Percentiles rank a stretch among this genome's conserved stretches.
Evolutionary conservation across 73 alveolate species (phyloP).

Genomic region (Uronychia binucleata): DNA sequence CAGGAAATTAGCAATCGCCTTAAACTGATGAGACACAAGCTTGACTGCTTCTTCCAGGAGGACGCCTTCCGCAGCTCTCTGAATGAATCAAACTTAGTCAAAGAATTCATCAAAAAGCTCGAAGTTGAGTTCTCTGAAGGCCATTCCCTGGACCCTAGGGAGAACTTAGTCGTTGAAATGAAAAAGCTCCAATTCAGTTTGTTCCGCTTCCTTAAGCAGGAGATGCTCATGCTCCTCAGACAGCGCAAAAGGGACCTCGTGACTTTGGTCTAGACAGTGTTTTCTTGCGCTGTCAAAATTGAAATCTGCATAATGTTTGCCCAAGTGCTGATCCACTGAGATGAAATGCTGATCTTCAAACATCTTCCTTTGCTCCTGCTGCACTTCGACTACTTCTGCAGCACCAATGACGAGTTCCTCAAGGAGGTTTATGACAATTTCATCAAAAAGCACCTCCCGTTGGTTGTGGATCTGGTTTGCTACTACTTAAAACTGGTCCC

Average conservation of each 20-base stretch:
- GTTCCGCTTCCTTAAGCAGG: neutral
- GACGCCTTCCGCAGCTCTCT: neutral
- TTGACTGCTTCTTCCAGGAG: neutral
- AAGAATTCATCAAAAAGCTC: no score
- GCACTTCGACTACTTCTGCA: neutral
- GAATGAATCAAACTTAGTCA: neutral
- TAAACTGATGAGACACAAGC: neutral
- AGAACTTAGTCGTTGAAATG: neutral
- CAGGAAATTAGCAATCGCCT: neutral
- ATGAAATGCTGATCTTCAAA: neutral
- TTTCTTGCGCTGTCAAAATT: neutral
- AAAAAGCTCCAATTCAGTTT: neutral
- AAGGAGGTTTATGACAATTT: neutral
- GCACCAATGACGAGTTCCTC: neutral
- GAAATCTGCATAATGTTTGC: neutral
- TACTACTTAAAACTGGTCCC: neutral
- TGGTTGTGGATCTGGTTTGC: neutral
- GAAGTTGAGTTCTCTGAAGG: neutral
- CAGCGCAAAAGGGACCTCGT: neutral
- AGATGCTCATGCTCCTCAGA: neutral
- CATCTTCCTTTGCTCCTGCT: neutral
- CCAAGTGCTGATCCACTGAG: neutral
- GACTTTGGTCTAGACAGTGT: neutral
- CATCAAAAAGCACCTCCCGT: neutral
- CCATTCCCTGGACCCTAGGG: neutral